Evolutionary conservation across 768 basidiomycete species (phyloP), one percentile per base, ranked within the genome.

Genomic region (Cystobasidium ongulense): DNA sequence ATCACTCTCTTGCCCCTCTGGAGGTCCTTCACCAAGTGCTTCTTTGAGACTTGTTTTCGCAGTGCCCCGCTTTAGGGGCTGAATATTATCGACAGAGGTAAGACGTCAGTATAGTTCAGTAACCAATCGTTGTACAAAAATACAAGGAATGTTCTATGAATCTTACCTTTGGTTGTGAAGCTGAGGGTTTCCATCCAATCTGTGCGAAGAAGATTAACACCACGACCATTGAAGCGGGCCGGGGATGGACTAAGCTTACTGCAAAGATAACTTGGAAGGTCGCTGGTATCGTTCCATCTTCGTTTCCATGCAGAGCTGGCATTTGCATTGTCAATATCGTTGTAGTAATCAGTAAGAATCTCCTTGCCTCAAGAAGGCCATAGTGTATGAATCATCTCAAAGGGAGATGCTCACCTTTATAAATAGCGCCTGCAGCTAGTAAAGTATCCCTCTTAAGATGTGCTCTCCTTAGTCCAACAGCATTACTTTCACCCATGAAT

Each of bases 251-350:
- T 13, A 13, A 52, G 81, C 85, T 75, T 76, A 91, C 95, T 86
- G 97, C 88, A 81, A 90, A 96, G 71, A 98, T 92, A 59, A 97
- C 84, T 80, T 97, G 92, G 81, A 97, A 99, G 5, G 96, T 99
- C 18, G 96, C 96, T 1, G 94, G 90, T 39, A 98, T 84, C 15
- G 85, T 85, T 18, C 91, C 91, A 78, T 93, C 90, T 78, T 88
- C 87, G 72, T 88, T 84, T 10, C 90, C 92, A 80, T 97, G 89
- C 65, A 98, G 78, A 74, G 89, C 94, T 97, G 77, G n/a, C 27
- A 74, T n/a, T 38, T 13, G 7, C 27, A 5, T 38, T 36, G 29
- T 18, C 43, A 23, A n/a, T 11, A 11, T 27, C 7, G n/a, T n/a
- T n/a, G n/a, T n/a, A n/a, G n/a, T n/a, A n/a, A n/a, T n/a, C n/a